Percentiles rank a stretch among this genome's conserved stretches.
Evolutionary conservation across 345 rosid genomes (phyloP).

Genomic region (sweet orange (Citrus sinensis)): DVS_A1.0 CM039162.1:30574001-30574500

Average conservation of each 20-base stretch:
- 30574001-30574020: not conserved
- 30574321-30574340: conserved; percentile 15
- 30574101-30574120: conserved; percentile 31
- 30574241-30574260: not conserved
- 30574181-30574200: conserved; percentile 21
- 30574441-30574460: conserved; percentile 23
- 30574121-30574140: conserved; percentile 12
- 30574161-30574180: conserved; percentile 29
- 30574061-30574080: conserved; percentile 28
- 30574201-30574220: conserved; percentile 14
- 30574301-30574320: conserved; percentile 20
- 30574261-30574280: conserved; percentile 16
- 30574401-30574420: conserved; percentile 31
- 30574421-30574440: conserved; percentile 33
- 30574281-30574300: conserved; percentile 33
- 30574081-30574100: conserved; percentile 31
- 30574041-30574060: not conserved
- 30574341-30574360: conserved; percentile 17
- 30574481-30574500: conserved; percentile 34
- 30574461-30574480: conserved; percentile 13
- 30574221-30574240: not conserved
- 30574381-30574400: not conserved
- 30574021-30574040: not conserved
- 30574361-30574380: conserved; percentile 10
- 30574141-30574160: conserved; percentile 14